Base-by-base conservation (phyloP, 1,284 basidiomycete genomes). In the Coriolopsis trogii region DNA sequence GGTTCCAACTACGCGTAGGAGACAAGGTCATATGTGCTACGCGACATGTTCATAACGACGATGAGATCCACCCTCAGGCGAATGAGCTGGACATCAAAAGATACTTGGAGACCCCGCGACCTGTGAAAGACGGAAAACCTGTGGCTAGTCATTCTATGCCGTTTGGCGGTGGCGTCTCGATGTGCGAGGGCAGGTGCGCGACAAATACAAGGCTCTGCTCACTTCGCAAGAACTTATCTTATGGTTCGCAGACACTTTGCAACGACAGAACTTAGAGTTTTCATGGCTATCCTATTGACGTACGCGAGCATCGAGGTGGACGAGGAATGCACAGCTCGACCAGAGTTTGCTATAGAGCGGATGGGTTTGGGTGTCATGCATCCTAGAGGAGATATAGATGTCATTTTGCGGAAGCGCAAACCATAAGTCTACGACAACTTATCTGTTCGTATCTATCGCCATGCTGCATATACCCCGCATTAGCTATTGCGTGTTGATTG, bases 1-100 rank as follows among this genome's bases (percentile, higher is more conserved):
- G 61, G 20, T 54, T 58, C 46, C 23, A 53, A 24, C 41, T 63
- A 46, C 34, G 55, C 5, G 48, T 38, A 21, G 67, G 59, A 16
- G 66, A 69, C 23, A 39, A 52, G 26, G 41, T 70, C n/a, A 38
- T 70, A 20, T 69, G 66, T 34, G 52, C 53, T 10, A 63, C 63
- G 13, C 56, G 67, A 9, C 33, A 45, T 12, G 48, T 58, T 6
- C 66, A 68, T 36, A 29, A 64, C 6, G 59, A 65, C 21, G 58
- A 58, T 8, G 59, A 62, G 18, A 56, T 66, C 23, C 58, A 64
- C 29, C 42, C 54, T 2, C 31, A 53, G 8, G 46, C 63, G 7
- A 20, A 30, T n/a, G 33, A 51, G n/a, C 56, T 62, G 38, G 46
- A 52, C 26, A 41, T 60, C 16, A 53, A 55, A 9, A 31, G 64